A percentile compares a stretch with the other conserved stretches of the same genome.
Evolutionary conservation across 768 basidiomycete species (phyloP).

Genomic region (Leucocoprinus sp.): DNA sequence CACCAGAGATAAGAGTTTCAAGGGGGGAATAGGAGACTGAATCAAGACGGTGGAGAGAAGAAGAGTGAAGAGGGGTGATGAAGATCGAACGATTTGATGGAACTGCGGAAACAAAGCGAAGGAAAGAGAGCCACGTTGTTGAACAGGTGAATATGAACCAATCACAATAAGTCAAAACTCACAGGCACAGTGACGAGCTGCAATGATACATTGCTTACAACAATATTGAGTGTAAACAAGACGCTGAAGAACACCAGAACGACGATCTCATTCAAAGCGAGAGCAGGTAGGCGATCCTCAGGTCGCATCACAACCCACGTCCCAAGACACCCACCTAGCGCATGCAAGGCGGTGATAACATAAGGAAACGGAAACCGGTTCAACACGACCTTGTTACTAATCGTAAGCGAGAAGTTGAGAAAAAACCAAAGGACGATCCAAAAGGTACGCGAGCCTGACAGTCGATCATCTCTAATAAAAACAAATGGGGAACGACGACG

Average conservation of each 20-base stretch:
- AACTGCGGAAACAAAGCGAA: constrained; percentile 45
- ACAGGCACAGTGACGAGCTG: constrained; percentile 87
- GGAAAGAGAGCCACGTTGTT: background rate
- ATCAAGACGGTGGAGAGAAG: constrained; percentile 66
- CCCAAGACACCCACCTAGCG: constrained; percentile 78
- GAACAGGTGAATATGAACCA: no score
- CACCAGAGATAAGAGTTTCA: constrained; percentile 64
- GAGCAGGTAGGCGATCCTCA: constrained; percentile 13
- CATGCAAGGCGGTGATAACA: constrained; percentile 87
- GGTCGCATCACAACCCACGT: constrained; percentile 53
- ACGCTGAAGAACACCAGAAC: constrained; percentile 77
- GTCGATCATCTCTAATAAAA: background rate
- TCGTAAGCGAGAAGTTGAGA: constrained; percentile 86
- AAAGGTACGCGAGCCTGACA: constrained; percentile 18
- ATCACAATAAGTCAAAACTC: constrained; percentile 23
- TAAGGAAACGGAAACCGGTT: constrained; percentile 94
- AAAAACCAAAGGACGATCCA: constrained; percentile 83
- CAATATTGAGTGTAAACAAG: constrained; percentile 91
- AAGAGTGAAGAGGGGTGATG: constrained; percentile 90
- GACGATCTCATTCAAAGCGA: constrained; percentile 47
- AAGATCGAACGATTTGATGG: constrained; percentile 92
- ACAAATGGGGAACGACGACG: background rate
- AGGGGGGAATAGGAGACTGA: constrained; percentile 44
- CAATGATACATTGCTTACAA: constrained; percentile 87
- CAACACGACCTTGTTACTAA: constrained; percentile 93